Evolutionary conservation across 352 stramenopile genomes (phyloP), one percentile per base, ranked within the genome.

Genomic region (Pythium aquatile): DNA sequence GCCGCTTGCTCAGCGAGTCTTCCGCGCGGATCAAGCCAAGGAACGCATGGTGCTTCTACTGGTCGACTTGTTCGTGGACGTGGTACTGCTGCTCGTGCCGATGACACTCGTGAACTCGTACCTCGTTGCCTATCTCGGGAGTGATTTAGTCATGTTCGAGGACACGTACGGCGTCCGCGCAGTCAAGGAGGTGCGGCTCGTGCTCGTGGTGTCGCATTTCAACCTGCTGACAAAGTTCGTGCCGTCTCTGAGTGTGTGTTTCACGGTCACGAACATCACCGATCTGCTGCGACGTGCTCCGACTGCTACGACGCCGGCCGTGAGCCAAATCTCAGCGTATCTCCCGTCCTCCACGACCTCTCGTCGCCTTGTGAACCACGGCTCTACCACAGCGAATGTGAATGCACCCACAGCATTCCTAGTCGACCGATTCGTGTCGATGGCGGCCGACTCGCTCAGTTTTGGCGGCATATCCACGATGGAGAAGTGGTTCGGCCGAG

Each of bases 141-240:
- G 11, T 10, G 58, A 58, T 2, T 30, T 56, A 6, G 28, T 65
- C 1, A 51, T 68, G 13, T 70, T 64, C 40, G 32, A 63, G 4
- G 63, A 74, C 26, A 68, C 55, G 54, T 74, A 62, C 58, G 60
- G 61, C 2, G 54, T 57, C 17, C 40, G 66, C 4, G 68, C 58
- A 20, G 13, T 70, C 7, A 67, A 65, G 58, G 68, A 74, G 35
- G 8, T 56, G 0, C 53, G 55, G 16, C 28, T 62, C 44, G 29
- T 74, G 16, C 33, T 67, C 4, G 58, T 64, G 4, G 48, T 37
- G 26, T 70, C 68, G 16, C 35, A 62, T 16, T 7, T 65, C 24
- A 55, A 70, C 40, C 16, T 70, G 8, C 2, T 68, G 7, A 26
- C 57, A 8, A 74, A 70, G 30, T 14, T 70, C 2, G 57, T 68